These are phyloP conservation scores for Suillus weaverae DNA, from an alignment of 768 basidiomycete species.

Conservation along the genomic window DNA sequence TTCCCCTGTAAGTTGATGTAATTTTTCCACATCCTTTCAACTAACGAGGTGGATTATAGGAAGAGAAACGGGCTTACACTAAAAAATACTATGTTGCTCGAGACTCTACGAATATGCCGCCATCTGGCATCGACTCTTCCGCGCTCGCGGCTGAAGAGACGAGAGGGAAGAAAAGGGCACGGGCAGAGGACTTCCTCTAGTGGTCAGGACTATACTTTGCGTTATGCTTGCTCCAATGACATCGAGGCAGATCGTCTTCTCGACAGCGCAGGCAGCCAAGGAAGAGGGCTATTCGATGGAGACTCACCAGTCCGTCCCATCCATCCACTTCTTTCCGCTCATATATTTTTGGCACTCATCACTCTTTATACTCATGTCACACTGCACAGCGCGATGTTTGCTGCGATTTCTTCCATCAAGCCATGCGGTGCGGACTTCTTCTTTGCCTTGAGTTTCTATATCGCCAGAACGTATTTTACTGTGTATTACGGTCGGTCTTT, in stretches of 20 bases:
- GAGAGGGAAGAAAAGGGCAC: constrained; percentile 80
- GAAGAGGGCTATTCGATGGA: constrained; percentile 22
- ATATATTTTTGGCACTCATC: constrained; percentile 28
- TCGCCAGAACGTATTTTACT: constrained; percentile 23
- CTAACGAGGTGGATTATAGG: constrained; percentile 42
- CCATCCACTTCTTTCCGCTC: constrained; percentile 28
- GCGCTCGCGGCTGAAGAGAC: constrained; percentile 49
- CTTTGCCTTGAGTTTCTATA: constrained; percentile 14
- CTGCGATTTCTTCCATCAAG: constrained; percentile 7
- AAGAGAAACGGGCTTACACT: constrained; percentile 71
- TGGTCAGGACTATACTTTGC: constrained; percentile 16
- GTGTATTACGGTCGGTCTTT: constrained; percentile 36
- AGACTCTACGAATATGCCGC: constrained; percentile 32
- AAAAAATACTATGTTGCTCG: constrained; percentile 60
- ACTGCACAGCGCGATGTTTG: constrained; percentile 8
- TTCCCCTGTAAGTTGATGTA: constrained; percentile 56
- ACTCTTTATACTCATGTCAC: constrained; percentile 16
- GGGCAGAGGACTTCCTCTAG: constrained; percentile 84
- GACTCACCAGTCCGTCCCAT: constrained; percentile 39
- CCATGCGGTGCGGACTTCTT: constrained; percentile 30
- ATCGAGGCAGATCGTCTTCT: constrained; percentile 22
- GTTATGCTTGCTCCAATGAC: constrained; percentile 21
- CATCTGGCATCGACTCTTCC: constrained; percentile 27
- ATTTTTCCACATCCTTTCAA: constrained; percentile 1
- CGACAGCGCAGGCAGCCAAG: not conserved